Conservation (phyloP, 305 asterid species). For the Nicotiana rustica region DNA sequence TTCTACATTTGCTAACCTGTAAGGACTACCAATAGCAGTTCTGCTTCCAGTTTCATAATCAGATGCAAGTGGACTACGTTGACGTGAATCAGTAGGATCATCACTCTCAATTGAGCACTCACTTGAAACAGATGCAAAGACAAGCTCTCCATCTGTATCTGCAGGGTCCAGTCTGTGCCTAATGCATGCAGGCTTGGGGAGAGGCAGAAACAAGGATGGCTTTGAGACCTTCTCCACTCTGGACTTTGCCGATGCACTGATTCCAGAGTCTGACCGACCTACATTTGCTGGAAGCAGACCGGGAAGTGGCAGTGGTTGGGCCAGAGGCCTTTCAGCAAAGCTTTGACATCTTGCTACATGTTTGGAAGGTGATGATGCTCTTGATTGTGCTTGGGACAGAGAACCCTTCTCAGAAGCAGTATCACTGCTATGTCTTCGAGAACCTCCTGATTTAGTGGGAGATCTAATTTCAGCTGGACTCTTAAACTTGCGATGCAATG, state of each 20-base stretch:
- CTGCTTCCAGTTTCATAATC: slow-evolving; percentile 78
- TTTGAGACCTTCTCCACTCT: slow-evolving; percentile 65
- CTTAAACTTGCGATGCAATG: slow-evolving; percentile 80
- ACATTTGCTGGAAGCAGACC: slow-evolving; percentile 58
- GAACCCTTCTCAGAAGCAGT: slow-evolving; percentile 81
- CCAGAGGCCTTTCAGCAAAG: slow-evolving; percentile 83
- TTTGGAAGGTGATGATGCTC: slow-evolving; percentile 94
- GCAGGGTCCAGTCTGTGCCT: slow-evolving; percentile 69
- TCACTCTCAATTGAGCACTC: slow-evolving; percentile 91
- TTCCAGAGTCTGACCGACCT: slow-evolving; percentile 66
- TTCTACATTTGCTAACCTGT: slow-evolving; percentile 62
- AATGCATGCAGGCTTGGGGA: slow-evolving; percentile 87
- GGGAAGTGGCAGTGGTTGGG: slow-evolving; percentile 96
- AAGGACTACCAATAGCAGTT: slow-evolving; percentile 79
- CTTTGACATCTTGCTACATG: slow-evolving; percentile 96
- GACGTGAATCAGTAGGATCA: slow-evolving; percentile 81
- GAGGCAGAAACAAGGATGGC: slow-evolving; percentile 69
- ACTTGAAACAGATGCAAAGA: slow-evolving; percentile 78
- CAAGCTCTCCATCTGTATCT: slow-evolving; percentile 71
- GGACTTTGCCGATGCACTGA: slow-evolving; percentile 46
- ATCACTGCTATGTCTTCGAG: slow-evolving; percentile 76
- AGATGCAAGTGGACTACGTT: slow-evolving; percentile 79
- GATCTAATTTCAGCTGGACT: slow-evolving; percentile 77
- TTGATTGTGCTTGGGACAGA: slow-evolving; percentile 79
- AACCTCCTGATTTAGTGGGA: slow-evolving; percentile 70